Percentiles rank a stretch among this genome's conserved stretches.
phyloP scores from a whole-genome alignment of 2,329 filamentous ascomycete genomes.

The Beauveria australis region DNA sequence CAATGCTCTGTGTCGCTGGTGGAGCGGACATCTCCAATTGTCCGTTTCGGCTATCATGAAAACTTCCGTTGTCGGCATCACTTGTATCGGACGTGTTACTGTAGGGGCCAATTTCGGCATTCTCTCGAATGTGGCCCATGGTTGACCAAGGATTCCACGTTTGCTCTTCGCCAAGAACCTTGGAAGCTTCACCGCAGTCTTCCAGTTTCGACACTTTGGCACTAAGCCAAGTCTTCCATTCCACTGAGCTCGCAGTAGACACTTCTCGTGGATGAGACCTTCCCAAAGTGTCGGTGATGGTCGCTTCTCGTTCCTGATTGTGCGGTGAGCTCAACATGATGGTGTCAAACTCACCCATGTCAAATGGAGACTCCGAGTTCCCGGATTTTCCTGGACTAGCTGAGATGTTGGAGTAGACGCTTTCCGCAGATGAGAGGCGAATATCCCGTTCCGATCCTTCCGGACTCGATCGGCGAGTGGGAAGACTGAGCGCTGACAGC shows the following conservation, averaged over 20 bases:
- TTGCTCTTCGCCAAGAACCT: conserved; percentile 7
- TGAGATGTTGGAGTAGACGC: conserved; percentile 35
- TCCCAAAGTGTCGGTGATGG: neutral
- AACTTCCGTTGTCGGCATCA: neutral
- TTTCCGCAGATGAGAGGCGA: conserved; percentile 35
- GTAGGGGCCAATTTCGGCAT: conserved; percentile 38
- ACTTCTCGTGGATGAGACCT: conserved; percentile 25
- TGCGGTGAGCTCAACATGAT: neutral
- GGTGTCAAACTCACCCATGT: neutral
- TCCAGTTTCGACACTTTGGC: conserved; percentile 43
- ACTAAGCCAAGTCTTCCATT: conserved; percentile 49
- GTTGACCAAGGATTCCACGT: conserved; percentile 8
- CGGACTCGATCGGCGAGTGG: conserved; percentile 31
- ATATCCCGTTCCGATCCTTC: conserved; percentile 31
- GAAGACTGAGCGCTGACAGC: conserved; percentile 31
- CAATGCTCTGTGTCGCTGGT: conserved; percentile 2
- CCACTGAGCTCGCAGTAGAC: conserved; percentile 38
- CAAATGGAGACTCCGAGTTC: neutral
- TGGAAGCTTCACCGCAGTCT: conserved; percentile 1
- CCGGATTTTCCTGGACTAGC: conserved; percentile 17
- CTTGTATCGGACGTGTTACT: neutral
- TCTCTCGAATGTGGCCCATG: conserved; percentile 39
- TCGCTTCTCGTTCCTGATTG: neutral
- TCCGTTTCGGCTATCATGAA: neutral
- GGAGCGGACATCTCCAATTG: neutral